These are phyloP conservation scores for Mediolabrus comicus DNA, from an alignment of 108 stramenopile genomes.

Conservation along the genomic window DNA sequence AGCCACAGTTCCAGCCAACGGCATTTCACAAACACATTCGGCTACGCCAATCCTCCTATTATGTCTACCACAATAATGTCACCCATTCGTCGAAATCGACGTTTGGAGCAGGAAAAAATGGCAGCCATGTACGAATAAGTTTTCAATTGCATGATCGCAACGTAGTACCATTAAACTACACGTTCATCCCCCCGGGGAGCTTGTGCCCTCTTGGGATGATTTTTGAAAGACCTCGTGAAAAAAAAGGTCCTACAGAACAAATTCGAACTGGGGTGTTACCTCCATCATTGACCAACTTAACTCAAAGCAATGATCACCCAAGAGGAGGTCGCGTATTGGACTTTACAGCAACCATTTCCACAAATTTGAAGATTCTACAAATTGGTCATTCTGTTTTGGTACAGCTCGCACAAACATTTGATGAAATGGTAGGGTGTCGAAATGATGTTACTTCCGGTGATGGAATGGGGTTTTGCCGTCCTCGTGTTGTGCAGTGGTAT, in stretches of 20 bases:
- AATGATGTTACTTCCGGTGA: too few relatives aligned
- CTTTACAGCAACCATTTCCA: constrained; percentile 28
- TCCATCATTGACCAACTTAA: neutral
- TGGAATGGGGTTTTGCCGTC: neutral
- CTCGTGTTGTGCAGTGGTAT: constrained; percentile 19
- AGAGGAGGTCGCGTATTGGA: constrained; percentile 24
- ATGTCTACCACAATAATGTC: neutral
- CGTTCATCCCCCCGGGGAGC: neutral
- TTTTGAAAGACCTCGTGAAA: neutral
- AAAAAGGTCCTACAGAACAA: neutral
- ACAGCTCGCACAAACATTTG: constrained; percentile 32
- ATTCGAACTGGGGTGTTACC: constrained; percentile 3
- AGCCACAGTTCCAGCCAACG: neutral
- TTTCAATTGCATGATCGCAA: constrained; percentile 8
- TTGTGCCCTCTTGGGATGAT: neutral
- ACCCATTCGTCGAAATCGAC: neutral
- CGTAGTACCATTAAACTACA: neutral
- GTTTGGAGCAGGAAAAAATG: neutral
- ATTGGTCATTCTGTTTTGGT: constrained; percentile 44
- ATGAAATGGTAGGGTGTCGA: constrained; percentile 26
- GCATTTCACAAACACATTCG: neutral
- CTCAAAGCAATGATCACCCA: neutral
- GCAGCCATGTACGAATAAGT: neutral
- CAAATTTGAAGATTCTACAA: constrained; percentile 30
- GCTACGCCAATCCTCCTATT: neutral